Base-by-base conservation (phyloP, 805 yeast genomes). In the baker's yeast (Saccharomyces cerevisiae) region DNA sequence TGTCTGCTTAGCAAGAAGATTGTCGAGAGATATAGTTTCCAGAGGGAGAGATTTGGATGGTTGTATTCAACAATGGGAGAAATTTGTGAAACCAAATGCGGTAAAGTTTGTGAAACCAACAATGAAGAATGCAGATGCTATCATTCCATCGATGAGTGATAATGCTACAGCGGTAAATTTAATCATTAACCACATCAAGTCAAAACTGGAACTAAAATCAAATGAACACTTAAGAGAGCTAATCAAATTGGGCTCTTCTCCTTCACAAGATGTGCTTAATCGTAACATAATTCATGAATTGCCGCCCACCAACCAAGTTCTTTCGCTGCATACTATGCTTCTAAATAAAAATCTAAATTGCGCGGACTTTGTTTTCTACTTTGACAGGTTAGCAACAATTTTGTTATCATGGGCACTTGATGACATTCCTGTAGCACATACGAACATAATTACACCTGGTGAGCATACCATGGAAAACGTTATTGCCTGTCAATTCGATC, bases 81-180 rank as follows among this genome's bases (percentile, higher is more conserved):
- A 74, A 27, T 91, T 84, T 68, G 99, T 94, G 28, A 94, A 92
- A 68, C 99, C 99, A 6, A 89, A 89, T 67, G 90, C 95, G 8
- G 90, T 84, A 26, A 72, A 82, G 46, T 80, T 78, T 61, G 85
- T 92, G 14, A 79, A 77, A 52, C 94, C 95, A 1, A 62, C 65
- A 8, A 61, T 86, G 83, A 74, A 79, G 48, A 76, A 76, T 54
- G 96, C 98, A 0, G 96, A 94, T 68, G 78, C 92, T 55, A 83
- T 94, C 14, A 80, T 94, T n/a, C 98, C 99, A 1, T 76, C 95
- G 31, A 96, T 96, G 17, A 79, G 87, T 6, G 96, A 90, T 67
- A 92, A 89, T 69, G 67, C 69, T 0, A 82, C 85, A 11, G 98
- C 96, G 11, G 84, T 92, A 36, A 80, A 84, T 54, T 77, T 91